A percentile compares a stretch with the other conserved stretches of the same genome.
Conservation (phyloP, 495 filamentous ascomycete species). For the Schizothecium vesticola region DNA sequence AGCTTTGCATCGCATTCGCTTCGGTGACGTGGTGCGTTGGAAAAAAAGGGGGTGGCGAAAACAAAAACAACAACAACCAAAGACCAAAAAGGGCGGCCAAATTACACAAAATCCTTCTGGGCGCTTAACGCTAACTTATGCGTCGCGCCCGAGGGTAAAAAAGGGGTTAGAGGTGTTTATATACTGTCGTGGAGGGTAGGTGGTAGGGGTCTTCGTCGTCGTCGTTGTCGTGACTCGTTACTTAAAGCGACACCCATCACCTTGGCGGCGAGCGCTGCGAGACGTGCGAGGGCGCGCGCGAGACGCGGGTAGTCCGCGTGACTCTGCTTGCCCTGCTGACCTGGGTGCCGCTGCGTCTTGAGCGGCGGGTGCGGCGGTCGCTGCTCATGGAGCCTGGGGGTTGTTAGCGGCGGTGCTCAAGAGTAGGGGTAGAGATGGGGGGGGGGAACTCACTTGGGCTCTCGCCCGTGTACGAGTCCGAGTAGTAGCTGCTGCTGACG, state of each 20-base stretch:
- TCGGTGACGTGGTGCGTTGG: neutral
- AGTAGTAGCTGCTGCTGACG: constrained; percentile 45
- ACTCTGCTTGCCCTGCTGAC: constrained; percentile 24
- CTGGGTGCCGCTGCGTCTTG: constrained; percentile 10
- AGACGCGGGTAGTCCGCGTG: constrained; percentile 26
- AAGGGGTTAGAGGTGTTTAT: neutral
- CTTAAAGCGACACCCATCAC: neutral
- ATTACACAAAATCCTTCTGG: neutral
- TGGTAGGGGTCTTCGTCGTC: neutral
- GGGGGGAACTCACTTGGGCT: constrained; percentile 43
- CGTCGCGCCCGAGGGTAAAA: neutral
- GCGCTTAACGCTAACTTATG: too few species aligned
- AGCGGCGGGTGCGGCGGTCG: constrained; percentile 28
- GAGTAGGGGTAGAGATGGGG: constrained; percentile 1
- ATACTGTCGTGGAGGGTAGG: constrained; percentile 3
- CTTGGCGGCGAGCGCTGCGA: constrained; percentile 11
- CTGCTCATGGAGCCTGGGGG: constrained; percentile 38
- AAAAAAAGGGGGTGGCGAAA: neutral
- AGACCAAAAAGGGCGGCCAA: neutral
- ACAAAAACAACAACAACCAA: neutral
- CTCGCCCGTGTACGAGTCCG: constrained; percentile 40
- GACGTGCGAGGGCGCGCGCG: constrained; percentile 21
- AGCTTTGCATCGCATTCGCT: neutral
- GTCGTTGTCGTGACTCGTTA: constrained; percentile 8
- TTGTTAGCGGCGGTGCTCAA: constrained; percentile 14